Evolutionary conservation across 768 basidiomycete genomes (phyloP).

Genomic region (Xerocomellus intermedius): DNA sequence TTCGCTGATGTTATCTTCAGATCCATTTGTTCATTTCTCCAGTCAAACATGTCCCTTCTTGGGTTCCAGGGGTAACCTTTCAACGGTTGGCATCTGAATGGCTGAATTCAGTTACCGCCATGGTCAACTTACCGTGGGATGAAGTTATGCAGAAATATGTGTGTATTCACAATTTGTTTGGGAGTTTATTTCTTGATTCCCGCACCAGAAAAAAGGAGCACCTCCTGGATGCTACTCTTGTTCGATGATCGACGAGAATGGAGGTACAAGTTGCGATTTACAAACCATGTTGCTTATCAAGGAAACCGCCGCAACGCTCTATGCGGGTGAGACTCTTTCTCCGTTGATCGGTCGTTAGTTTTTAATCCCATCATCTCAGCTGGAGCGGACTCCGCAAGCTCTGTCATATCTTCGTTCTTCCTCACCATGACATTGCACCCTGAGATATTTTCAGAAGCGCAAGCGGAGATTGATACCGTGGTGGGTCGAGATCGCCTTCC

Average conservation of each 20-base stretch:
- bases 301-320: slow-evolving; percentile 4
- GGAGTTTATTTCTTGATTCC: neutral
- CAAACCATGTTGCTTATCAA: neutral
- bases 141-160: slow-evolving; percentile 2
- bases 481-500: slow-evolving; percentile 1
- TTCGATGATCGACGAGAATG: slow-evolving; percentile 4
- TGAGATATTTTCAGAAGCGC: neutral
- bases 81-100: slow-evolving; percentile 3
- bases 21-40: neutral
- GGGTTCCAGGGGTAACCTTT: slow-evolving; percentile 2
- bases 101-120: slow-evolving; percentile 1
- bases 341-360: neutral
- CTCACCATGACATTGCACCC: slow-evolving; percentile 2
- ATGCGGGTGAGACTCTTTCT: neutral
- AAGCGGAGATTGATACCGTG: neutral
- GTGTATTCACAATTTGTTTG: neutral
- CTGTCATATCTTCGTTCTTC: slow-evolving; percentile 3
- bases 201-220: neutral
- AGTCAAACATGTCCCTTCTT: slow-evolving; percentile 5
- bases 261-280: neutral
- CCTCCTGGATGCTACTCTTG: neutral
- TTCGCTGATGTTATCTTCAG: neutral
- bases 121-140: slow-evolving; percentile 7
- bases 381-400: slow-evolving; percentile 4
- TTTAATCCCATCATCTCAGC: neutral